phyloP scores from a whole-genome alignment of 1,284 basidiomycete genomes.

The Hemileia vastatrix region DNA sequence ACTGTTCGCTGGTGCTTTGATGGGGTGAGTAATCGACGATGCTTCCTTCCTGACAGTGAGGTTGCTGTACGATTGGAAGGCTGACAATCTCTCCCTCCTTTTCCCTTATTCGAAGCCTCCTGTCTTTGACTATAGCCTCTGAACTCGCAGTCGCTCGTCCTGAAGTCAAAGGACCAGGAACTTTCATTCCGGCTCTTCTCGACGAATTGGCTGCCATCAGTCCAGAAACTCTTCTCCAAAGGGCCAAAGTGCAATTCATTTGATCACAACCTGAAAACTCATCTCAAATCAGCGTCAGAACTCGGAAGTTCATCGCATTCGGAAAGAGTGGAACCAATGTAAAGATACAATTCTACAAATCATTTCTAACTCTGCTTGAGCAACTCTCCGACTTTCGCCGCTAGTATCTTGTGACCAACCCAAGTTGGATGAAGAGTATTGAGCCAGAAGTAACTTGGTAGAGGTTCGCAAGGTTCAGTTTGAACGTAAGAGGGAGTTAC shows the following conservation, averaged over 20 bases:
- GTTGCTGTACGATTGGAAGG: no score
- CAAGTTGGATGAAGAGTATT: not conserved
- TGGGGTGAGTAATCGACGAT: conserved; percentile 14
- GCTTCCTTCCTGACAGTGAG: no score
- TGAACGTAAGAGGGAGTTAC: not conserved
- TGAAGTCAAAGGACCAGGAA: conserved; percentile 71
- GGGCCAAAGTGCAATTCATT: no score
- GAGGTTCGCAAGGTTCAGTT: not conserved
- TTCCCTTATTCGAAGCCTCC: conserved; percentile 53
- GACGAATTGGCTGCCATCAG: conserved; percentile 62
- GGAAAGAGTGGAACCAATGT: no score
- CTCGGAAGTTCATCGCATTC: no score
- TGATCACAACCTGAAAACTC: no score
- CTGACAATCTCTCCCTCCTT: no score
- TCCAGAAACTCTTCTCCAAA: no score
- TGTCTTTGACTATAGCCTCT: conserved; percentile 72
- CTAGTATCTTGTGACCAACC: not conserved
- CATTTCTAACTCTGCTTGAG: no score
- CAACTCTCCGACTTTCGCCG: no score
- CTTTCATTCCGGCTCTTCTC: conserved; percentile 75
- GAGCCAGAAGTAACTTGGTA: not conserved
- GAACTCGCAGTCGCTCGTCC: conserved; percentile 62
- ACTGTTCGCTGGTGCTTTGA: conserved; percentile 36
- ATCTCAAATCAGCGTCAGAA: no score
- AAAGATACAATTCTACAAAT: no score